Evolutionary conservation across 345 rosid species (phyloP).

Genomic region (Moricandia moricandioides): DNA sequence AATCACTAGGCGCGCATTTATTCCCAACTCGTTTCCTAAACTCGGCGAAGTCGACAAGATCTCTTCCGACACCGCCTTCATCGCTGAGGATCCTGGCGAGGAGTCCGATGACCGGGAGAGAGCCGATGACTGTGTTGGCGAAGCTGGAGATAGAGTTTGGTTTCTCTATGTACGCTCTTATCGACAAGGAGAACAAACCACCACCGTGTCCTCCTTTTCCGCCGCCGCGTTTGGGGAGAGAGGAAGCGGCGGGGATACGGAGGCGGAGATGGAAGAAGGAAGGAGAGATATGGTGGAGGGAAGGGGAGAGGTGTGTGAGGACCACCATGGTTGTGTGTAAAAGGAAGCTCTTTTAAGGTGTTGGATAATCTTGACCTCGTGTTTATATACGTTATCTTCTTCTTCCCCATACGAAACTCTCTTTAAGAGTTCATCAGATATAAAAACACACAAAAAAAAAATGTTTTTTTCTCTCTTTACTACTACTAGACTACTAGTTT

Average conservation of each 20-base stretch:
- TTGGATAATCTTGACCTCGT: conserved; percentile 33
- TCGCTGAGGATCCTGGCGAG: conserved; percentile 78
- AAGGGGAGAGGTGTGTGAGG: conserved; percentile 41
- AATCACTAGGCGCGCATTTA: conserved; percentile 60
- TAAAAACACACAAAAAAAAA: no score
- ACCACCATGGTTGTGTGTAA: conserved; percentile 52
- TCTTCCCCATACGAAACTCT: background rate
- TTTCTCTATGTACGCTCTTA: conserved; percentile 74
- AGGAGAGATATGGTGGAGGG: conserved; percentile 55
- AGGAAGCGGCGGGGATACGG: conserved; percentile 24
- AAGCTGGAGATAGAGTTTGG: conserved; percentile 68
- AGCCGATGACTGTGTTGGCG: conserved; percentile 74
- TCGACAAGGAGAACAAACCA: conserved; percentile 28
- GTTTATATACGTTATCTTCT: conserved; percentile 44
- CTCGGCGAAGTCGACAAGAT: conserved; percentile 87
- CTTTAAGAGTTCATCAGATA: no score
- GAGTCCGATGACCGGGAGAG: conserved; percentile 87
- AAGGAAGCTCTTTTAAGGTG: conserved; percentile 2
- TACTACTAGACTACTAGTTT: no score
- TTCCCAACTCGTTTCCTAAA: conserved; percentile 90
- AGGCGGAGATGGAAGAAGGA: conserved; percentile 46
- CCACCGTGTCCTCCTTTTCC: background rate
- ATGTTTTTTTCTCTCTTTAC: no score
- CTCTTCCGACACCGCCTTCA: conserved; percentile 91
- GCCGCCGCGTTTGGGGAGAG: conserved; percentile 24